phyloP scores from a whole-genome alignment of 108 stramenopile species.

The Cyclotella baltica region DNA sequence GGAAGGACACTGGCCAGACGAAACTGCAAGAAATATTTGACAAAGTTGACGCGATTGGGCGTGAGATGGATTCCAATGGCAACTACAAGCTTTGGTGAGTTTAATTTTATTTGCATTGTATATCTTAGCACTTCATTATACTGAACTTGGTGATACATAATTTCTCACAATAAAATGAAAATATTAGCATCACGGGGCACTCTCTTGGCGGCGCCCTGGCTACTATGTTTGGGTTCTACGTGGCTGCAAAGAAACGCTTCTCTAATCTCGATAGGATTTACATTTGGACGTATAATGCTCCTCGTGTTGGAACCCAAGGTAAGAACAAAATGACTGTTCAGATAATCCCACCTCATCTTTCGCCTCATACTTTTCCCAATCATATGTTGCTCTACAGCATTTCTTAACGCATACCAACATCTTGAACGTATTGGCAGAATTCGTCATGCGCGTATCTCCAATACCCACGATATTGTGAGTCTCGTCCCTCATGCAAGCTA shows the following conservation, averaged over 20 bases:
- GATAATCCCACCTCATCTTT: too few species aligned
- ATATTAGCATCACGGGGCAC: slow-evolving; percentile 49
- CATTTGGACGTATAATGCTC: slow-evolving; percentile 34
- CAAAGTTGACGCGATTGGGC: slow-evolving; percentile 30
- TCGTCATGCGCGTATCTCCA: slow-evolving; percentile 29
- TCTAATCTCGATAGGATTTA: slow-evolving; percentile 22
- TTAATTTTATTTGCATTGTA: too few species aligned
- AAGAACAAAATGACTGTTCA: too few species aligned
- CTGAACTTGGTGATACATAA: too few species aligned
- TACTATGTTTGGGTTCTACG: slow-evolving; percentile 41
- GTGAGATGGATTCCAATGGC: slow-evolving; percentile 23
- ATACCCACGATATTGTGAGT: slow-evolving; percentile 8
- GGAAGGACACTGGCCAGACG: slow-evolving; percentile 25
- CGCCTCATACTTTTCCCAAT: too few species aligned
- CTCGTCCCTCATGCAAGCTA: slow-evolving; percentile 30
- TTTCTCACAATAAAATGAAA: too few species aligned
- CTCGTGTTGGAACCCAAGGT: slow-evolving; percentile 34
- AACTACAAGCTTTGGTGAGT: slow-evolving; percentile 37
- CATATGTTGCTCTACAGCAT: slow-evolving; percentile 1
- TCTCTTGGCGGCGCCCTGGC: slow-evolving; percentile 58
- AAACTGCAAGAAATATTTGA: slow-evolving; percentile 37
- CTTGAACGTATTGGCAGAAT: slow-evolving; percentile 33
- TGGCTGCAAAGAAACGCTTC: slow-evolving; percentile 27
- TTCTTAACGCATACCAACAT: slow-evolving; percentile 32
- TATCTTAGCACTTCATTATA: too few species aligned